These are phyloP conservation scores for Apiotrichum sp. DNA, from an alignment of 1,284 basidiomycete genomes.

Conservation along the genomic window DNA sequence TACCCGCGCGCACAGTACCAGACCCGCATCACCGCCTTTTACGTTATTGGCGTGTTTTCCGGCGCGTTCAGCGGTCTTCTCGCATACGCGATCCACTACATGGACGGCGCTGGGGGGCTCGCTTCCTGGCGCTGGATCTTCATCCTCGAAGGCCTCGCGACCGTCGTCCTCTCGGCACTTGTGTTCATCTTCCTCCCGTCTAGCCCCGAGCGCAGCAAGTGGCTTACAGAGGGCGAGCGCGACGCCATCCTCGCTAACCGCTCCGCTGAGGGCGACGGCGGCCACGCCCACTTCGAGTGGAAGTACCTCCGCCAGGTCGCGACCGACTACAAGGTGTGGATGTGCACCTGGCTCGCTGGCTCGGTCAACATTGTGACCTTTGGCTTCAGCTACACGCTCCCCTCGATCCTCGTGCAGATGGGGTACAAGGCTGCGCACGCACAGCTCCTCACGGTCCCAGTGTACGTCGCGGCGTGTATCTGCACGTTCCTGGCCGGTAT, in stretches of 20 bases:
- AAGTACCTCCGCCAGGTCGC: constrained; percentile 9
- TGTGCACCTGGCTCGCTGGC: constrained; percentile 13
- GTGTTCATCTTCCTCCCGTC: constrained; percentile 20
- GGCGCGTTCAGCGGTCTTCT: constrained; percentile 37
- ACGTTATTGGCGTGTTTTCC: constrained; percentile 47
- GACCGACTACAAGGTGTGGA: constrained; percentile 16
- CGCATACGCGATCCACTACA: constrained; percentile 32
- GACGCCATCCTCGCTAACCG: constrained; percentile 10
- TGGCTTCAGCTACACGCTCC: constrained; percentile 23
- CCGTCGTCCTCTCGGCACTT: constrained; percentile 13
- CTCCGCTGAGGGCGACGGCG: constrained; percentile 7
- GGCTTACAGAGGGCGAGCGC: constrained; percentile 17
- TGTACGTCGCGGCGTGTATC: constrained; percentile 18
- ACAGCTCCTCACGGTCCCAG: constrained; percentile 25
- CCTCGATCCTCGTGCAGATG: constrained; percentile 21
- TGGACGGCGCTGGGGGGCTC: constrained; percentile 39
- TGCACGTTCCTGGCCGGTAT: constrained; percentile 10
- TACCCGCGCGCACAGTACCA: constrained; percentile 49
- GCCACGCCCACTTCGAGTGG: constrained; percentile 15
- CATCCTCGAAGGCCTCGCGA: constrained; percentile 19
- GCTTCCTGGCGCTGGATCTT: constrained; percentile 50
- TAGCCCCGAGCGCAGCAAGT: constrained; percentile 15
- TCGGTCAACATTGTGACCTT: constrained; percentile 16
- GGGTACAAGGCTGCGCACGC: constrained; percentile 25
- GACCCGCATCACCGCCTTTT: constrained; percentile 52